Percentiles rank a stretch among this genome's conserved stretches.
These are phyloP conservation scores for Debaryomyces tyrocola DNA, from an alignment of 805 yeast genomes.

Conservation along the genomic window DNA sequence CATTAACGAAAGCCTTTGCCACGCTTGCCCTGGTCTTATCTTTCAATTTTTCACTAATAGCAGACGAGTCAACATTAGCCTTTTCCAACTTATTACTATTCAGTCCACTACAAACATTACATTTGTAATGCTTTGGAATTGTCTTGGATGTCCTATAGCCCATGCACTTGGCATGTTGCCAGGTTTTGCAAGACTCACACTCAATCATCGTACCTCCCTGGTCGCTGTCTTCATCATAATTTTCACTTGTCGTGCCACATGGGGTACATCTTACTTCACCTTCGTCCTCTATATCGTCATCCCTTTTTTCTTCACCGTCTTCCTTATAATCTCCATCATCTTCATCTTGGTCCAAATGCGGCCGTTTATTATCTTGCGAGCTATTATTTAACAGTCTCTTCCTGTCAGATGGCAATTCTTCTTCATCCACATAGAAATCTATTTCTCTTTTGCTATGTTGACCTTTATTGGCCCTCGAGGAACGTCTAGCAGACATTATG, in stretches of 20 bases:
- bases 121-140: slow-evolving; percentile 50
- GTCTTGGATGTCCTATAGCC: slow-evolving; percentile 40
- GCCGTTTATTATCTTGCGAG: not conserved
- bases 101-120: slow-evolving; percentile 47
- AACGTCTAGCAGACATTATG: slow-evolving; percentile 25
- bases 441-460: slow-evolving; percentile 31
- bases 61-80: slow-evolving; percentile 7
- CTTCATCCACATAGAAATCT: slow-evolving; percentile 15
- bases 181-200: slow-evolving; percentile 64
- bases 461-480: slow-evolving; percentile 40
- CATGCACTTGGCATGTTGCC: slow-evolving; percentile 73
- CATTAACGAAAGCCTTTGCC: slow-evolving; percentile 48
- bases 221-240: slow-evolving; percentile 59
- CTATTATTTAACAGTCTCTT: not conserved
- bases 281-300: slow-evolving; percentile 25
- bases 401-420: not conserved
- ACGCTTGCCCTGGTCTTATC: slow-evolving; percentile 49
- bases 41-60: slow-evolving; percentile 10
- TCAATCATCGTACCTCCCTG: slow-evolving; percentile 58
- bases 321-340: slow-evolving; percentile 10
- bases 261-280: slow-evolving; percentile 57
- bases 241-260: slow-evolving; percentile 60
- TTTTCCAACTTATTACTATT: slow-evolving; percentile 1
- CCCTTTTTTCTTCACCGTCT: slow-evolving; percentile 10
- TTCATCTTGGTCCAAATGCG: slow-evolving; percentile 1